phyloP scores from a whole-genome alignment of 306 rosid species.

The Fagus sylvatica region DNA sequence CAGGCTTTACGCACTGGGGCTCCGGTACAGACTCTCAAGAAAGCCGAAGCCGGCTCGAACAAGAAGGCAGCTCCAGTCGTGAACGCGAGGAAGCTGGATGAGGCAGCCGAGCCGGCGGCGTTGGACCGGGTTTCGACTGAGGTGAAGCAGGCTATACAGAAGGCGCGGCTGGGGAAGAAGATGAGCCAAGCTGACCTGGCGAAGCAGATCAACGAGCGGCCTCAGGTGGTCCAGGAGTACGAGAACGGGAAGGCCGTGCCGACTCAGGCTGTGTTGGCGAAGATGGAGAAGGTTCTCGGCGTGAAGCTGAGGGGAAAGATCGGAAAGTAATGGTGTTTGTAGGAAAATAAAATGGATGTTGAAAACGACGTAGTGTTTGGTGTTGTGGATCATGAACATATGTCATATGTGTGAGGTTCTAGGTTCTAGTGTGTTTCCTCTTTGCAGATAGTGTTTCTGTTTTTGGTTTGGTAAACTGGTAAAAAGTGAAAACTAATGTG shows the following conservation, averaged over 20 bases:
- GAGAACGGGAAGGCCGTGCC: conserved; percentile 84
- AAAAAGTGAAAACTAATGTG: not conserved
- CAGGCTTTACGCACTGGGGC: conserved; percentile 68
- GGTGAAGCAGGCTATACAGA: conserved; percentile 64
- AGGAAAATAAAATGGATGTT: no score
- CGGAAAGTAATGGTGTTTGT: conserved; percentile 39
- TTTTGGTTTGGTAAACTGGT: not conserved
- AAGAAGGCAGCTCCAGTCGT: conserved; percentile 53
- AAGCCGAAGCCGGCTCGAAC: conserved; percentile 58
- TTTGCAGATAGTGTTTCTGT: not conserved
- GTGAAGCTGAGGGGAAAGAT: conserved; percentile 79
- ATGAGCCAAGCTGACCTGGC: conserved; percentile 79
- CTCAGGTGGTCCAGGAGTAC: conserved; percentile 81
- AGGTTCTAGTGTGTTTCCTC: not conserved
- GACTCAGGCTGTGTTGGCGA: conserved; percentile 68
- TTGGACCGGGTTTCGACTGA: conserved; percentile 57
- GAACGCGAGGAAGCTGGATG: conserved; percentile 60
- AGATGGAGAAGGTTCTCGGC: conserved; percentile 70
- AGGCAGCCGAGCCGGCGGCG: conserved; percentile 63
- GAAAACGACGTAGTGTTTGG: not conserved
- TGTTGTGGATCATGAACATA: not conserved
- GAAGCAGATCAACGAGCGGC: conserved; percentile 68
- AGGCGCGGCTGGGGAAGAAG: conserved; percentile 76
- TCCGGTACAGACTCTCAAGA: conserved; percentile 56
- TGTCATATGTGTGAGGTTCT: not conserved